Evolutionary conservation across 2,329 filamentous ascomycete species (phyloP).

Genomic region (Shiraia sp.): DNA sequence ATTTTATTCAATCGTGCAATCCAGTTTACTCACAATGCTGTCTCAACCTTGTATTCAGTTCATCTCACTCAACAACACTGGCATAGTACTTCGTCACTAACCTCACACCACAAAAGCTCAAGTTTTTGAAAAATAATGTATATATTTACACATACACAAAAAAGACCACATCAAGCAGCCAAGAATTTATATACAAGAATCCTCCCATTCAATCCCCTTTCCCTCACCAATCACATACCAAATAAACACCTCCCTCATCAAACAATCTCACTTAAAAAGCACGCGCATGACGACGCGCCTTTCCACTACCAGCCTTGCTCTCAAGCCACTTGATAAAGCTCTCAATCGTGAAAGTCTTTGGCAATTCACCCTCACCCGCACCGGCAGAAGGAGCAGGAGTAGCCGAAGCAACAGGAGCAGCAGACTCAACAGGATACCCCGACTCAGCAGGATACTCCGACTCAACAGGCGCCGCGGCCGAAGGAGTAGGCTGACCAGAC

Average conservation of each 20-base stretch:
- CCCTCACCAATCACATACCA: neutral
- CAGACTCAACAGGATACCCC: constrained; percentile 1
- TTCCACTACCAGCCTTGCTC: constrained; percentile 12
- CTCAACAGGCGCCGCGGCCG: too few relatives aligned
- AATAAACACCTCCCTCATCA: too few relatives aligned
- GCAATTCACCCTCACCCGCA: constrained; percentile 22
- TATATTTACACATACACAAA: too few relatives aligned
- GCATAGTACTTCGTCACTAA: too few relatives aligned
- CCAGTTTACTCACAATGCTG: too few relatives aligned
- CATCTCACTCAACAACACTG: too few relatives aligned
- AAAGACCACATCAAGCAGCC: neutral
- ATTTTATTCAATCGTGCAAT: too few relatives aligned
- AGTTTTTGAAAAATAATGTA: too few relatives aligned
- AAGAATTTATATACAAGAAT: too few relatives aligned
- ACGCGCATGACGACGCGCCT: constrained; percentile 4
- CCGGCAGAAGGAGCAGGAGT: constrained; percentile 26
- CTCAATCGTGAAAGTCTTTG: constrained; percentile 27
- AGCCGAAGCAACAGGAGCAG: constrained; percentile 6
- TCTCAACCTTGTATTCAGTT: too few relatives aligned
- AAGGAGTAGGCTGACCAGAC: too few relatives aligned
- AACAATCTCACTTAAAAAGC: constrained; percentile 6
- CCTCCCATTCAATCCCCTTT: neutral
- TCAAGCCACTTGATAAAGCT: constrained; percentile 30
- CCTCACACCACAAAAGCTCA: too few relatives aligned
- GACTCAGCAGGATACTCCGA: constrained; percentile 1